Evolutionary conservation across 148 eudicot genomes (phyloP).

Genomic region (Drosera capensis): DNA sequence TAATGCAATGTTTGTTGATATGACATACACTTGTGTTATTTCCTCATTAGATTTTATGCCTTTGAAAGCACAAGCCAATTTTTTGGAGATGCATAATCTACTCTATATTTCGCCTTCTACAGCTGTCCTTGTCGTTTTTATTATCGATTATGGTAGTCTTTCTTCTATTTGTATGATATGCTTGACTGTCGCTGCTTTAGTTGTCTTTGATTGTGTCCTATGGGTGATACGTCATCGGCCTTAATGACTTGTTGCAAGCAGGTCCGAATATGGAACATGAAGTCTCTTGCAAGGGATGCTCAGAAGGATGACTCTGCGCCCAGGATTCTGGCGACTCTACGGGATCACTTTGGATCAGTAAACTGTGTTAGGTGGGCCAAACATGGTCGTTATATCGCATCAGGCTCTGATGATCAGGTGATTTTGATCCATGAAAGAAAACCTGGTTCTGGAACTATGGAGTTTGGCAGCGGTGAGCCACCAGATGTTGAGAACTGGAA

Average conservation of each 20-base stretch:
- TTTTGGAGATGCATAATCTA: too few species aligned
- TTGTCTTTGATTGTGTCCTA: neutral
- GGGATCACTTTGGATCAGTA: constrained; percentile 94
- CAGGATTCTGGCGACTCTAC: constrained; percentile 79
- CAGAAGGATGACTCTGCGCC: constrained; percentile 44
- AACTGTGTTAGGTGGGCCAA: constrained; percentile 98
- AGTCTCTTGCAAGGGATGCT: constrained; percentile 43
- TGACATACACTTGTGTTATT: too few species aligned
- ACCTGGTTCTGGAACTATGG: constrained; percentile 98
- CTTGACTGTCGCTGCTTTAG: neutral
- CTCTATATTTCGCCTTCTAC: neutral
- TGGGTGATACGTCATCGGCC: neutral
- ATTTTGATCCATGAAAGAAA: constrained; percentile 81
- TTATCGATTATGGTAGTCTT: neutral
- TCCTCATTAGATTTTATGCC: too few species aligned
- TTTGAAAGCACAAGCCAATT: too few species aligned
- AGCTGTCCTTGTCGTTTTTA: neutral
- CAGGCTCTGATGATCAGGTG: constrained; percentile 96
- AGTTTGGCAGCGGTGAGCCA: constrained; percentile 97
- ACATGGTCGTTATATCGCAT: constrained; percentile 78
- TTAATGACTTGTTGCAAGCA: constrained; percentile 13
- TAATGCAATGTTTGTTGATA: too few species aligned
- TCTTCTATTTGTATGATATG: neutral
- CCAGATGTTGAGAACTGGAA: constrained; percentile 98
- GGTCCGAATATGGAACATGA: constrained; percentile 95